Base-by-base conservation (phyloP, 1,139 yeast species). In the Debaryomycetaceae sp. region DNA sequence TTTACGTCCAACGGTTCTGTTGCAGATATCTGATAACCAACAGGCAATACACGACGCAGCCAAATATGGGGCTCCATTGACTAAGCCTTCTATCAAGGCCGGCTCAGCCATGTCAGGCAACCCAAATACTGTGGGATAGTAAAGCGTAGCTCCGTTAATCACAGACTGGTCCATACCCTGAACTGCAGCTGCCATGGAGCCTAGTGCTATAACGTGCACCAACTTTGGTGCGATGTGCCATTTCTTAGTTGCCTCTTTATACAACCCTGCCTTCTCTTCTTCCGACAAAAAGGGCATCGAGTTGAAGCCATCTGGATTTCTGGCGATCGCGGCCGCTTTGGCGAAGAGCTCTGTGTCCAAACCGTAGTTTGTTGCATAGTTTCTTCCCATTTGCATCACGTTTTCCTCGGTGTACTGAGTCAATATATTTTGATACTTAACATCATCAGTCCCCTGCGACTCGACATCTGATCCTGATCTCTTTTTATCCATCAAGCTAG, bases 101-200 rank as follows among this genome's bases (percentile, higher is more conserved):
- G 38, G 24, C n/a, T 45, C 40, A 40, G 80, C 76, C 56, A 84
- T 72, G 33, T 72, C 68, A 22, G 68, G 72, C 42, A 84, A 71
- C 0, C 81, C 83, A 59, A 86, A 72, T 1, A 62, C 60, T 1
- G 55, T 52, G n/a, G 86, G 84, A 63, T 80, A 84, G 58, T 77
- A 81, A 38, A 85, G 63, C 47, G 81, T 76, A 8, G 93, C 93
- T 50, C 93, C 95, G 54, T 84, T 84, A 45, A 83, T 77, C 27
- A 84, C 91, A 4, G 89, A 76, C 60, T 86, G 91, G 60, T 86
- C 95, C 85, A 86, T 85, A 54, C 95, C 93, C 59, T 85, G 90
- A 37, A 86, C 87, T 11, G 87, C 83, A 11, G 93, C 95, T 43
- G 88, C 86, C 78, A 85, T 76, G 13, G 91, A 85, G 37, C 90